Evolutionary conservation across 192 early-diverging fungal species (phyloP), one percentile per base, ranked within the genome.

Genomic region (Endogone sp.): DNA sequence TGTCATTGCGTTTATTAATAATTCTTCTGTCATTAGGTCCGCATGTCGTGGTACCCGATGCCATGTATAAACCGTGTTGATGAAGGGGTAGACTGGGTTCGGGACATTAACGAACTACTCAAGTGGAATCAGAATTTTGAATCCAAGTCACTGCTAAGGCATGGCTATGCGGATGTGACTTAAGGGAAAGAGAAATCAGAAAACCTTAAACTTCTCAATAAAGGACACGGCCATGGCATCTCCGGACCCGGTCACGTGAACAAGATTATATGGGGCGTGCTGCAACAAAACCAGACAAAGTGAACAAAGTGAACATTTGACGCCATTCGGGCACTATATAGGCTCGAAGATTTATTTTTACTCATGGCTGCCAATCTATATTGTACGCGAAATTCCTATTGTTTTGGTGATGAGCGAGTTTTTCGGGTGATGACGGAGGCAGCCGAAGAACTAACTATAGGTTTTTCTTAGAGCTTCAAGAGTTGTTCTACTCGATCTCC

Each of bases 81-180:
- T 66, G 79, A 85, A 58, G 88, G 85, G 0, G 80, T 82, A 23
- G 89, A 90, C 26, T 97, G 94, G 94, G 86, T 87, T 26, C 81
- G 83, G 65, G 92, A 92, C 72, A 92, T 97, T 71, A 95, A 93
- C 75, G 83, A 91, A 56, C 81, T 92, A 65, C 76, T 97, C 54
- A 91, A 92, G 70, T 97, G 94, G 85, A 97, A 97, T 69, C 90
- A 94, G 67, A 81, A 78, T 8, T 93, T 93, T 75, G 79, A 71
- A 24, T 23, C 59, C n/a, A 60, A 60, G 27, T 26, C 23, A 10
- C 22, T 60, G 21, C 21, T 60, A 21, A 23, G 59, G 10, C 59
- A 60, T 22, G 59, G 59, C 55, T 56, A 56, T 56, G 55, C n/a
- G n/a, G 55, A 56, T 56, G 55, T 56, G n/a, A n/a, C 11, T n/a